Evolutionary conservation across 2,329 filamentous ascomycete species (phyloP).

Genomic region (Colletotrichum zoysiae): DNA sequence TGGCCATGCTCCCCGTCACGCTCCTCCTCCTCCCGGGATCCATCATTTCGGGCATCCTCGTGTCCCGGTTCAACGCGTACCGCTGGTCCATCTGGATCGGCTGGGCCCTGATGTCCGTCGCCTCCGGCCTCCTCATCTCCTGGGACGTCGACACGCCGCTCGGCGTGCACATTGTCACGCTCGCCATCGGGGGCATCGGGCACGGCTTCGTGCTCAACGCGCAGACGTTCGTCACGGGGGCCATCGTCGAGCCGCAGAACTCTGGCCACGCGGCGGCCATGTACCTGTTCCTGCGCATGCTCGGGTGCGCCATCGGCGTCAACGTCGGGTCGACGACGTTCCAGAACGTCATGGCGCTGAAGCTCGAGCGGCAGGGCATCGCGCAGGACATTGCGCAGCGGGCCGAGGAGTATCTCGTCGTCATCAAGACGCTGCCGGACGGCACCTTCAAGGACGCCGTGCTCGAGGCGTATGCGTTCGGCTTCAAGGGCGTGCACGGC

Average conservation of each 20-base stretch:
- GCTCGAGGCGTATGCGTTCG: constrained; percentile 35
- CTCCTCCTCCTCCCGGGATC: constrained; percentile 49
- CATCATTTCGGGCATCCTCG: constrained; percentile 49
- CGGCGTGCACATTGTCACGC: constrained; percentile 39
- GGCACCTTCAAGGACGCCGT: constrained; percentile 38
- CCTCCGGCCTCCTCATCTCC: constrained; percentile 40
- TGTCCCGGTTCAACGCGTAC: constrained; percentile 51
- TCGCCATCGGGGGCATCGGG: constrained; percentile 42
- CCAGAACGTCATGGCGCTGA: constrained; percentile 44
- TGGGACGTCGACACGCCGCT: constrained; percentile 40
- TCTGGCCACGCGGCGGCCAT: constrained; percentile 42
- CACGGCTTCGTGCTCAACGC: constrained; percentile 45
- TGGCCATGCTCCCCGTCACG: constrained; percentile 52
- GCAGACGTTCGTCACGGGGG: constrained; percentile 45
- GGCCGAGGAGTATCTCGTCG: constrained; percentile 36
- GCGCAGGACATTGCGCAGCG: constrained; percentile 35
- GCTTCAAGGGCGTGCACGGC: constrained; percentile 41
- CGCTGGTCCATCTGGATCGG: constrained; percentile 55
- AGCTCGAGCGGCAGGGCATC: constrained; percentile 39
- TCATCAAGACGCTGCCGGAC: constrained; percentile 36
- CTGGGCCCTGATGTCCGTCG: constrained; percentile 47
- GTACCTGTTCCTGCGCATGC: constrained; percentile 43
- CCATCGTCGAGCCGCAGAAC: constrained; percentile 39
- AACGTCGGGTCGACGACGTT: constrained; percentile 43
- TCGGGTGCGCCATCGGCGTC: constrained; percentile 43